Base-by-base conservation (phyloP, 306 rosid species). In the Vicia villosa region DNA sequence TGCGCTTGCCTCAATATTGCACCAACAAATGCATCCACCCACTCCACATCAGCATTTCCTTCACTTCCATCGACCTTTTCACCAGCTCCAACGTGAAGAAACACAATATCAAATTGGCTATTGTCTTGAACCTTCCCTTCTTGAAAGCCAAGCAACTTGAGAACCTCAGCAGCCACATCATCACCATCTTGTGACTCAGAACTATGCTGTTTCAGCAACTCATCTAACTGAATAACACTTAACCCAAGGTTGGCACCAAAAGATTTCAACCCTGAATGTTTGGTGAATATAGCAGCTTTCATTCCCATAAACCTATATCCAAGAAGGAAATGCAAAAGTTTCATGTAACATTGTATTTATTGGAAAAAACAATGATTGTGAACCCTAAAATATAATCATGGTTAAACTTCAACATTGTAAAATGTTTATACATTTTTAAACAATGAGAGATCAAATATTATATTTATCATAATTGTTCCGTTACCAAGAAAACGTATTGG, bases 291-390 rank as follows among this genome's bases (percentile, higher is more conserved):
- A 63, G 91, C 89, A 49, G 90, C 92, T 84, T 86, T 95, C 95
- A 95, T 86, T 82, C 95, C 97, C 96, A 95, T 91, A 79, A 95
- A 91, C 81, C 99, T 95, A 83, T 74, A 76, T 66, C 60, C 38
- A 8, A 50, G 12, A 75, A 56, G 12, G 15, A 14, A 60, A 21
- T 6, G 51, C 43, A 80, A 72, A 36, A 8, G 32, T 15, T 80
- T 76, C 30, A 72, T 63, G 52, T 70, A 34, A 74, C 49, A 28
- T 45, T 17, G 10, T 20, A 19, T n/a, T 26, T 40, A 26, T 14
- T 6, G 38, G n/a, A 24, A 55, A 54, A 24, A 55, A 24, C 58
- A 54, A 55, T 26, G 11, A 24, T 13, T 21, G 28, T 13, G n/a
- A 6, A 6, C 37, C 62, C 12, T 56, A 13, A 26, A 56, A 56